Evolutionary conservation across 2,329 filamentous ascomycete genomes (phyloP), one percentile per base, ranked within the genome.

Genomic region (Incumbomyces lentus): DNA sequence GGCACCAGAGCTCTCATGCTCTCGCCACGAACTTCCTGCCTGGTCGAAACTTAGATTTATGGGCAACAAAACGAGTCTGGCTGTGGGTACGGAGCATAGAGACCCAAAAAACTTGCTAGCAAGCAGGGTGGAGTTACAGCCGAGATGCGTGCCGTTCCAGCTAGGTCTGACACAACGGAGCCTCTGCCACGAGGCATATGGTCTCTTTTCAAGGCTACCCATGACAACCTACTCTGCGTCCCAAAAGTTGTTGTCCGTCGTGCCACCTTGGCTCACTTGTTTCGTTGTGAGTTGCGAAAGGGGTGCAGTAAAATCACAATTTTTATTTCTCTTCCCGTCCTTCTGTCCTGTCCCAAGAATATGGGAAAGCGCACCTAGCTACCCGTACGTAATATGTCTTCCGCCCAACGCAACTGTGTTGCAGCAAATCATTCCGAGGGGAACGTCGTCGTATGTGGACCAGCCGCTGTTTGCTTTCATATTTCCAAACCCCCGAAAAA

Each of bases 171-270:
- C 31, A 37, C 19, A 29, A 39, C 26, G 32, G 41, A 44, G 17
- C 32, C 31, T 35, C n/a, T 18, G 33, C 41, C 41, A 44, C 32
- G 41, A 44, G 41, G 33, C 36, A 44, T 19, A 18, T 41, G 13
- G 41, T 32, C 11, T 3, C 16, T 44, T 29, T 44, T 36, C 41
- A 44, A 44, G 41, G 41, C 40, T 43, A 43, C 40, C 40, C 40
- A 43, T 43, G 40, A 19, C 26, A 43, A 26, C 40, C 33, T 26
- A n/a, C 33, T 5, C n/a, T 43, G 40, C 41, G 14, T 19, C 33
- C 33, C 5, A 36, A 32, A 43, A 33, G 40, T 35, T 31, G 41
- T 19, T 35, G 33, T 29, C 22, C 5, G 4, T 31, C 41, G 41
- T 44, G 41, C 31, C 41, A 44, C 41, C 31, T 36, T 30, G 8